Base-by-base conservation (phyloP, 148 eudicot genomes). In the Camellia lanceoleosa region DNA sequence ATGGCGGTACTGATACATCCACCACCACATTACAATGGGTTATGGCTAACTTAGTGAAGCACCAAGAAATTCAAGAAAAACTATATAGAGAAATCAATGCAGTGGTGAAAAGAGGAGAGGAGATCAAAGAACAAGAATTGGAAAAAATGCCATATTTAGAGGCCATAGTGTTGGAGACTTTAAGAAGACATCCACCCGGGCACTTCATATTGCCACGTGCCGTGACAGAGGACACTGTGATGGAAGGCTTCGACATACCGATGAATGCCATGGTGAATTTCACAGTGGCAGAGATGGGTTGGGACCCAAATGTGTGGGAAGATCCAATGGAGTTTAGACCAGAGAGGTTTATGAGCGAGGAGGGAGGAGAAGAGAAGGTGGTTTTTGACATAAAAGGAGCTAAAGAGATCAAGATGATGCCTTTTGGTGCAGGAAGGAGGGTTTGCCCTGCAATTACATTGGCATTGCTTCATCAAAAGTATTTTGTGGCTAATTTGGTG, bases 21-120 rank as follows among this genome's bases (percentile, higher is more conserved):
- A 66, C 80, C 4, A 78, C 80, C 19, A 68, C 80, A 3, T 43
- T 78, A 43, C 80, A 78, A 16, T 81, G 80, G 83, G 75, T 72
- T 6, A 76, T 81, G 83, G 83, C 83, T 9, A 81, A 76, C 20
- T n/a, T 81, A 20, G 83, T 81, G 38, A 81, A 81, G 49, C 20
- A 76, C 75, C 83, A 69, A 7, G 62, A 61, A 3, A 81, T 76
- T 0, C 83, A 81, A 75, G 75, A 51, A 16, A 81, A 61, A 9
- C 46, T 81, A 2, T 42, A 44, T 23, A 5, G 3, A 3, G 74
- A 81, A 70, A 81, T 81, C 1, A 62, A 60, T 38, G n/a, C 8
- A 23, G 80, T 81, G 16, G 83, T 47, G 3, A 71, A 76, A 20
- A 46, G 0, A 20, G 76, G 69, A 7, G 68, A 58, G 2, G 56